Conservation (phyloP, 176 grass and related monocot genomes). For the Carex kokanica region DNA sequence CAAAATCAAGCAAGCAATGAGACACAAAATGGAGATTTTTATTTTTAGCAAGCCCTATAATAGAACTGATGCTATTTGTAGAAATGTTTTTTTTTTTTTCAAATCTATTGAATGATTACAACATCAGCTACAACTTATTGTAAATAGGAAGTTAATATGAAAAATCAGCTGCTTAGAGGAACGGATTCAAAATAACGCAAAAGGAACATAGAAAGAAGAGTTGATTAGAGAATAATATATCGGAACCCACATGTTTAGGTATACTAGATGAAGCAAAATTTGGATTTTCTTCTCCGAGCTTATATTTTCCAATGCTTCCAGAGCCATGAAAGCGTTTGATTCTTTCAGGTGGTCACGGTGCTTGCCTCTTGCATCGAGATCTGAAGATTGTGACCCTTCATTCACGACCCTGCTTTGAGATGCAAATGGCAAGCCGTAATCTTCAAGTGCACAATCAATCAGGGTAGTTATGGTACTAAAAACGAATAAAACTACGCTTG, state of each 20-base stretch:
- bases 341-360: constrained; percentile 47
- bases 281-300: constrained; percentile 61
- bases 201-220: neutral
- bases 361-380: constrained; percentile 33
- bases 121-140: neutral
- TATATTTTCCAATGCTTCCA: constrained; percentile 70
- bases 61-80: neutral
- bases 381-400: constrained; percentile 47
- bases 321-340: constrained; percentile 58
- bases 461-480: constrained; percentile 28
- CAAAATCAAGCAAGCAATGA: constrained; percentile 18
- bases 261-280: constrained; percentile 62
- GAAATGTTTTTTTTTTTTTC: neutral
- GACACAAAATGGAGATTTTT: neutral
- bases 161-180: neutral
- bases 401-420: constrained; percentile 27
- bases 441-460: constrained; percentile 68
- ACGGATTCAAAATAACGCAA: neutral
- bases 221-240: neutral
- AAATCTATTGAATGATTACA: neutral
- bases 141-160: neutral
- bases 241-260: constrained; percentile 69
- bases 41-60: neutral
- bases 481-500: constrained; percentile 21
- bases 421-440: constrained; percentile 47